Evolutionary conservation across 163 green algal genomes (phyloP), one percentile per base, ranked within the genome.

Genomic region (Prototheca cutis): DNA sequence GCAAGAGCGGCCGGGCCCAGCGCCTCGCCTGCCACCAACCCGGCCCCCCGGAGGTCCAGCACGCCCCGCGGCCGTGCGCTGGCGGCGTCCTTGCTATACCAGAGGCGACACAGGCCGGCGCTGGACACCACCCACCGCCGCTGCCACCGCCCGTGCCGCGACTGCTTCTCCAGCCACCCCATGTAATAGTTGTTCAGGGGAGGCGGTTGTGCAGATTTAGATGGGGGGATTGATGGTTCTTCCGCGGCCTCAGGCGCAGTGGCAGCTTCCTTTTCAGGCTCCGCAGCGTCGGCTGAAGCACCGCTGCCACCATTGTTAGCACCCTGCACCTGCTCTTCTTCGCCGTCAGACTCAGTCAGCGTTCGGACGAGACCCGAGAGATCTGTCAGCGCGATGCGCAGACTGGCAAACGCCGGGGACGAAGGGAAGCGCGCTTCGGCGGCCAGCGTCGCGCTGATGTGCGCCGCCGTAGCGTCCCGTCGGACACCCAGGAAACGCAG

Each of bases 111-210:
- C 52, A 40, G 8, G 10, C 7, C 28, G 29, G 28, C 15, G 30
- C 23, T 40, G 52, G 45, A 7, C 21, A 40, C 52, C 7, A 58
- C 27, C 52, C 52, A 58, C 18, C 52, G 52, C 28, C 52, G 52
- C 52, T 58, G 52, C 52, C 52, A 58, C 4, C 52, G 52, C 30
- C 52, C 52, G 30, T 23, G 52, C 7, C 52, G 52, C 23, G 18
- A 40, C 52, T 13, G 28, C 52, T 58, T 58, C 52, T 45, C 27
- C 18, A 58, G 52, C 52, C 52, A 58, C 29, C 52, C 52, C 52
- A 58, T 45, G 30, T 28, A 45, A 30, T 58, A 58, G 30, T 21
- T 27, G 52, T 28, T 29, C 52, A 58, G 42, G 18, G 42, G 42
- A 5, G 6, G 36, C 8, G 36, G 36, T 45, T 45, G 36, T 21